phyloP scores from a whole-genome alignment of 495 filamentous ascomycete genomes.

The Xylaria acuta region DNA sequence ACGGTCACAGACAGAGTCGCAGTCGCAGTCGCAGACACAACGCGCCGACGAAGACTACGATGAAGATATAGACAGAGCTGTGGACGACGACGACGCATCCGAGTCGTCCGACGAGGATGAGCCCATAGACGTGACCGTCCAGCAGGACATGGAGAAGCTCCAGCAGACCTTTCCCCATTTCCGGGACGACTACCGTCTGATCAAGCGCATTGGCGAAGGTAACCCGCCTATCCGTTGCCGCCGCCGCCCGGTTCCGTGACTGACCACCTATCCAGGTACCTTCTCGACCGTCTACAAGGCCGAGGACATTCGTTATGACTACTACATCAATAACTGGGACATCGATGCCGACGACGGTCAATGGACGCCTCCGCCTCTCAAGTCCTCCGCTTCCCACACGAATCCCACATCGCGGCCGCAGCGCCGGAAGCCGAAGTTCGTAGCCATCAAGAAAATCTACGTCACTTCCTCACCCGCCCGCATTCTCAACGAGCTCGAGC shows the following conservation, averaged over 20 bases:
- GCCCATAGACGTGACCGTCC: conserved; percentile 72
- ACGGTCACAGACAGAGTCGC: not conserved
- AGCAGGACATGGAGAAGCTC: conserved; percentile 85
- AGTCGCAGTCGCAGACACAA: conserved; percentile 30
- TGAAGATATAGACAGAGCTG: conserved; percentile 40
- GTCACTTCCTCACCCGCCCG: conserved; percentile 92
- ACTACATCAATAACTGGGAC: conserved; percentile 89
- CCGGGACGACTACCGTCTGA: conserved; percentile 79
- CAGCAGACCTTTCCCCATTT: conserved; percentile 84
- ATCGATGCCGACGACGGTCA: conserved; percentile 66
- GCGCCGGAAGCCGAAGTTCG: conserved; percentile 69
- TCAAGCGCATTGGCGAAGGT: conserved; percentile 98
- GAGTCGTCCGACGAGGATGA: conserved; percentile 63
- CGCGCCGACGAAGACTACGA: conserved; percentile 40
- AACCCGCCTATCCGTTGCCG: not conserved
- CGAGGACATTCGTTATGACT: conserved; percentile 88
- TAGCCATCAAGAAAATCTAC: conserved; percentile 99
- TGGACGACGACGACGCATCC: conserved; percentile 49
- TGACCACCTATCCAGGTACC: conserved; percentile 66
- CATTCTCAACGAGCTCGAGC: conserved; percentile 95
- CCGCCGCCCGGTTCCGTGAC: not conserved
- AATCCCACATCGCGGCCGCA: conserved; percentile 28
- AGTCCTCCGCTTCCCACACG: conserved; percentile 30
- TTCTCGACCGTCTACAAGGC: conserved; percentile 99
- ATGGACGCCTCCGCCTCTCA: conserved; percentile 65